Conservation (phyloP, 768 basidiomycete species). For the Leccinum incarnatum region DNA sequence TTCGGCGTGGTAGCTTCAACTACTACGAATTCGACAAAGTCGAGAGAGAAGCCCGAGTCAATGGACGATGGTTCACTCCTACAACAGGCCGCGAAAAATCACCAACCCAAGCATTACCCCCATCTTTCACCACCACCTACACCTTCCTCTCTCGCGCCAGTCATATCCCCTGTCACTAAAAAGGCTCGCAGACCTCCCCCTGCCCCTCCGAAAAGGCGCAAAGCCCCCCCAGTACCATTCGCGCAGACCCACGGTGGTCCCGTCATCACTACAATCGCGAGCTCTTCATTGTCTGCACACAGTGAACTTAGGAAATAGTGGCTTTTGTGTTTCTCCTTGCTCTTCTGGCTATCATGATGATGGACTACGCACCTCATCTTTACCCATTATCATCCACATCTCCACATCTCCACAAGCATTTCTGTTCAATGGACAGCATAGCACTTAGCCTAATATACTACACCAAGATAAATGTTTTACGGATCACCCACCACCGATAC, state of each 20-base stretch:
- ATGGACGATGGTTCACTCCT: conserved; percentile 26
- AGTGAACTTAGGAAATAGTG: conserved; percentile 19
- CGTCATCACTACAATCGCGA: conserved; percentile 58
- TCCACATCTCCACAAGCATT: conserved; percentile 17
- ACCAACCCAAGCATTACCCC: conserved; percentile 17
- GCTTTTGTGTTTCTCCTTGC: conserved; percentile 2
- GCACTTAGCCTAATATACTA: conserved; percentile 16
- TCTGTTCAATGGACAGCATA: conserved; percentile 25
- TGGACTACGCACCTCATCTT: conserved; percentile 8
- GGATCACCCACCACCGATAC: conserved; percentile 6
- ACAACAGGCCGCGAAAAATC: conserved; percentile 16
- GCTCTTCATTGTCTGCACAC: conserved; percentile 30
- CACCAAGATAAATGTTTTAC: conserved; percentile 12
- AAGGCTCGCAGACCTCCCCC: conserved; percentile 54
- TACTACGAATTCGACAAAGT: conserved; percentile 14
- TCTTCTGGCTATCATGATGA: conserved; percentile 3
- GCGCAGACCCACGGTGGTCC: conserved; percentile 48
- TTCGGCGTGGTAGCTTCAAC: conserved; percentile 30
- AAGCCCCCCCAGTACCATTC: conserved; percentile 68
- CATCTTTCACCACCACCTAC: conserved; percentile 18
- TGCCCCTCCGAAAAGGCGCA: conserved; percentile 65
- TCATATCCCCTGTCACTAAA: conserved; percentile 20
- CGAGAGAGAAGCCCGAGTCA: conserved; percentile 27
- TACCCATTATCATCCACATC: conserved; percentile 10
- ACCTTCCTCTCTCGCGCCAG: conserved; percentile 16